A percentile compares a stretch with the other conserved stretches of the same genome.
Evolutionary conservation across 2,329 filamentous ascomycete genomes (phyloP).

Genomic region (Colletotrichum sp.): DNA sequence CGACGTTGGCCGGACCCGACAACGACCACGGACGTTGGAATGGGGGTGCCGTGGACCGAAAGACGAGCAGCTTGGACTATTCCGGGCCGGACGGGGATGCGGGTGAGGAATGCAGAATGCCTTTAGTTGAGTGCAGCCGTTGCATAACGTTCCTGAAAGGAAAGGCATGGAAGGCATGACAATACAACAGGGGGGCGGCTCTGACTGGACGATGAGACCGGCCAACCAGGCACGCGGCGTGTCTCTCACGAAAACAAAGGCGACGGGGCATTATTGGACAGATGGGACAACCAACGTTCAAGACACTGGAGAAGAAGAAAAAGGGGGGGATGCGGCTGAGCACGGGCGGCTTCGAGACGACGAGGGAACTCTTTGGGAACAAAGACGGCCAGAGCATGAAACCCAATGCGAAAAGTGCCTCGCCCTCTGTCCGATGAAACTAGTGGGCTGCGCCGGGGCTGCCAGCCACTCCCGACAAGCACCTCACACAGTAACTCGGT

Average conservation of each 20-base stretch:
- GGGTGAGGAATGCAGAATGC: neutral
- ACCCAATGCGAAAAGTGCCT: slow-evolving; percentile 2
- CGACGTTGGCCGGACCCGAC: neutral
- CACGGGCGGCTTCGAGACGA: slow-evolving; percentile 9
- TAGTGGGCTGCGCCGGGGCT: slow-evolving; percentile 8
- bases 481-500: neutral
- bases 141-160: neutral
- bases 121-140: neutral
- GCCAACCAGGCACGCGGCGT: neutral
- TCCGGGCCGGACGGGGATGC: neutral
- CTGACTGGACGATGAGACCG: neutral
- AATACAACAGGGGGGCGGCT: neutral
- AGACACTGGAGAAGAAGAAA: neutral
- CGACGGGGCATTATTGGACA: neutral
- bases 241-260: slow-evolving; percentile 1
- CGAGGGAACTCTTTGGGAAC: neutral
- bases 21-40: slow-evolving; percentile 4
- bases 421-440: slow-evolving; percentile 6
- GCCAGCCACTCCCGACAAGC: neutral
- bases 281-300: neutral
- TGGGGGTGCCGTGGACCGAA: neutral
- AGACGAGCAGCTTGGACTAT: neutral
- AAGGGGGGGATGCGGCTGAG: slow-evolving; percentile 1
- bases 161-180: neutral
- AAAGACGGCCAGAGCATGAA: slow-evolving; percentile 15